Percentiles rank a stretch among this genome's conserved stretches.
Evolutionary conservation across 495 filamentous ascomycete species (phyloP).

Genomic region (Podospora didyma): DNA sequence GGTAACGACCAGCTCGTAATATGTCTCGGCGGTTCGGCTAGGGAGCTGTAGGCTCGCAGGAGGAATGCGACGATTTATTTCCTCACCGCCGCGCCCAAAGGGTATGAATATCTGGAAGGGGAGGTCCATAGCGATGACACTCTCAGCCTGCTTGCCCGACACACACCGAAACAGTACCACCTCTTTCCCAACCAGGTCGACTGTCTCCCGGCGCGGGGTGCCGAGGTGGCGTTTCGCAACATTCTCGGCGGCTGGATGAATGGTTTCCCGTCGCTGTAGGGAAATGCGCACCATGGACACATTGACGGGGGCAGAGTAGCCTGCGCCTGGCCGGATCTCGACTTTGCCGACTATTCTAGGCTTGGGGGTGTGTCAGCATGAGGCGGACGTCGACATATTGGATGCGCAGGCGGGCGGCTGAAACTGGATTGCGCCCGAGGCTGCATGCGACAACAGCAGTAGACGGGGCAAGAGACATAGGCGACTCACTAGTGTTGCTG

Average conservation of each 20-base stretch:
- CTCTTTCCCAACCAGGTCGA: conserved; percentile 92
- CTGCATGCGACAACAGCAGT: conserved; percentile 3
- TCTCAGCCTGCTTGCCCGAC: conserved; percentile 77
- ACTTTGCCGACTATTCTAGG: conserved; percentile 97
- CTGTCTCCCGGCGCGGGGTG: conserved; percentile 85
- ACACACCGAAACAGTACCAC: conserved; percentile 85
- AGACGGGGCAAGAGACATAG: neutral
- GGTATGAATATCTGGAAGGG: conserved; percentile 97
- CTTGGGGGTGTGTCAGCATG: conserved; percentile 43
- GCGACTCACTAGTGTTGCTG: conserved; percentile 90
- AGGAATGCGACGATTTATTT: conserved; percentile 81
- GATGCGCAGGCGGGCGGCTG: neutral
- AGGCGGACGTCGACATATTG: neutral
- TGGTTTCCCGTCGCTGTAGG: conserved; percentile 88
- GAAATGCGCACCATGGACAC: conserved; percentile 93
- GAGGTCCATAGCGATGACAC: conserved; percentile 92
- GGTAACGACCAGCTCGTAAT: conserved; percentile 91
- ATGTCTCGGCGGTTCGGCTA: conserved; percentile 90
- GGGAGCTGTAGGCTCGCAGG: conserved; percentile 89
- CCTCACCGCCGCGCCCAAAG: conserved; percentile 83
- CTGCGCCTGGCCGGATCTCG: conserved; percentile 83
- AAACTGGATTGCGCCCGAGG: neutral
- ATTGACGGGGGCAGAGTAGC: conserved; percentile 80
- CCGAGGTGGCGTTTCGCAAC: conserved; percentile 88
- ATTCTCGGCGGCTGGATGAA: conserved; percentile 92